Evolutionary conservation across 768 basidiomycete species (phyloP).

Genomic region (Clavaria fumosa): DNA sequence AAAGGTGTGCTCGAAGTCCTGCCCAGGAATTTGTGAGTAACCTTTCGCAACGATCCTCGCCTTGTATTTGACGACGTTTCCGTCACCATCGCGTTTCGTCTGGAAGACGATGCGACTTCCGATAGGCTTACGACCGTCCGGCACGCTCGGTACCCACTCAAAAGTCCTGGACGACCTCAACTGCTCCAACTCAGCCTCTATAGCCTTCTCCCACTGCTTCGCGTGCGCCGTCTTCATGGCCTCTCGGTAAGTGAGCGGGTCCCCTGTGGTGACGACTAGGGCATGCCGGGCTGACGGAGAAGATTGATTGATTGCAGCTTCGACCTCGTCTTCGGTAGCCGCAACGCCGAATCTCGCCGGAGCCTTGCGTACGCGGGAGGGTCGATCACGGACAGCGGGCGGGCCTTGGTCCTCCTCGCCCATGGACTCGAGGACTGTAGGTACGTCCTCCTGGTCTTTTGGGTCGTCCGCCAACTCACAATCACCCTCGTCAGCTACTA

Average conservation of each 20-base stretch:
- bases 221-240: background rate
- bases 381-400: background rate
- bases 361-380: background rate
- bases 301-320: background rate
- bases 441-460: no score
- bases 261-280: background rate
- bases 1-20: slow-evolving; percentile 20
- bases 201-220: background rate
- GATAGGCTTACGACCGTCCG: background rate
- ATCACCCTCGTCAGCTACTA: no score
- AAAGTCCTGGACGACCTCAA: background rate
- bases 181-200: background rate
- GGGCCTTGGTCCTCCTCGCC: background rate
- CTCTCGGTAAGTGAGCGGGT: background rate
- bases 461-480: no score
- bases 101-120: slow-evolving; percentile 15
- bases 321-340: background rate
- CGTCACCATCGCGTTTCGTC: slow-evolving; percentile 17
- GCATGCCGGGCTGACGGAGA: background rate
- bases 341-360: background rate
- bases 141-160: background rate
- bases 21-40: slow-evolving; percentile 24
- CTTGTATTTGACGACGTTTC: slow-evolving; percentile 18
- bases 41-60: slow-evolving; percentile 19
- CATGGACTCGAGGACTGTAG: no score